Evolutionary conservation across 345 rosid genomes (phyloP).

Genomic region (Balakata baccata): DNA sequence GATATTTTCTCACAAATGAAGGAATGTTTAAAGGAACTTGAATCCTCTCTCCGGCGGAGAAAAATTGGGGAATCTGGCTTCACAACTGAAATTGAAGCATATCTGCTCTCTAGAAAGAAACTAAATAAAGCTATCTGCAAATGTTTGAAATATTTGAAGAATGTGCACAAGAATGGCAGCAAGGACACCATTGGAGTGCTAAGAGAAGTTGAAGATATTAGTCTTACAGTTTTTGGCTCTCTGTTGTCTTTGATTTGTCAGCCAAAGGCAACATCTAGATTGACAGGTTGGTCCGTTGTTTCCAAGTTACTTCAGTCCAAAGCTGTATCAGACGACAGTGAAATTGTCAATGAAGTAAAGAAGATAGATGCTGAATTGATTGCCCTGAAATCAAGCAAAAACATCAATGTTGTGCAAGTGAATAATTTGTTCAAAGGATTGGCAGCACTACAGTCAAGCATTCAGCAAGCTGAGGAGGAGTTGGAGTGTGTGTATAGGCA

Average conservation of each 20-base stretch:
- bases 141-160: constrained; percentile 2
- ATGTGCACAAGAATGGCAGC: not conserved
- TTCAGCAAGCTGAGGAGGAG: constrained; percentile 9
- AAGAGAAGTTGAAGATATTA: not conserved
- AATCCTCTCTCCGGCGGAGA: constrained; percentile 11
- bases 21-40: constrained; percentile 5
- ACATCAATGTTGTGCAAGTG: not conserved
- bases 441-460: constrained; percentile 6
- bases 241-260: not conserved
- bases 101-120: constrained; percentile 5
- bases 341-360: not conserved
- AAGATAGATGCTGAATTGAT: not conserved
- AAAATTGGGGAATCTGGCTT: constrained; percentile 8
- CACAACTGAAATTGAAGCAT: constrained; percentile 1
- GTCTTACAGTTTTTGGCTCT: not conserved
- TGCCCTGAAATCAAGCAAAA: not conserved
- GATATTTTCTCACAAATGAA: constrained; percentile 14
- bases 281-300: not conserved
- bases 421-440: not conserved
- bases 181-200: not conserved
- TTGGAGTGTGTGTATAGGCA: not conserved
- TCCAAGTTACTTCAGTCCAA: not conserved
- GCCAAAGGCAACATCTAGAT: not conserved
- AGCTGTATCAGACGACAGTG: not conserved
- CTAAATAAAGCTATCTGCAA: not conserved